A percentile compares a stretch with the other conserved stretches of the same genome.
phyloP scores from a whole-genome alignment of 2,329 filamentous ascomycete genomes.

The Aureobasidium namibiae region DNA sequence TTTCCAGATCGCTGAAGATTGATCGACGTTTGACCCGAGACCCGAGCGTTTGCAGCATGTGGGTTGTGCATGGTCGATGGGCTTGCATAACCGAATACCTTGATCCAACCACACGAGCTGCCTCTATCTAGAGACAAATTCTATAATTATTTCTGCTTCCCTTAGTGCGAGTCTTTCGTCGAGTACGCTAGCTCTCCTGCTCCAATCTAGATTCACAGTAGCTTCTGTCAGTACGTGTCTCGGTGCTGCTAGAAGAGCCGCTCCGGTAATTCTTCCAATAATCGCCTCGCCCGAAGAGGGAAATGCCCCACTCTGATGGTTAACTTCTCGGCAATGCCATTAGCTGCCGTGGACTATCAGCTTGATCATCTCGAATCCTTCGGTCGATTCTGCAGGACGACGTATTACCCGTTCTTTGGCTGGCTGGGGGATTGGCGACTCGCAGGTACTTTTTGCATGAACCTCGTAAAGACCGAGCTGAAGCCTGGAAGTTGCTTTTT shows the following conservation, averaged over 20 bases:
- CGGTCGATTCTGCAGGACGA: neutral
- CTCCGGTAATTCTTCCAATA: neutral
- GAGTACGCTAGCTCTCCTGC: too few relatives aligned
- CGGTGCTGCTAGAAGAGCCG: neutral
- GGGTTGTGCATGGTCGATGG: neutral
- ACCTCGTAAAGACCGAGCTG: neutral
- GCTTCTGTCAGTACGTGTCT: neutral
- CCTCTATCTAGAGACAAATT: neutral
- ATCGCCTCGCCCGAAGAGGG: neutral
- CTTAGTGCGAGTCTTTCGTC: neutral
- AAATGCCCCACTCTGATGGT: neutral
- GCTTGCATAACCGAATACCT: neutral
- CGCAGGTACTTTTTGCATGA: neutral
- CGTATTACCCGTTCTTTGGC: neutral
- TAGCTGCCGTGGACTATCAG: conserved; percentile 7
- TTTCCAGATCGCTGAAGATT: neutral
- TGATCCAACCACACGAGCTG: neutral
- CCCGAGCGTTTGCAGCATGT: conserved; percentile 1
- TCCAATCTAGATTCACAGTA: neutral
- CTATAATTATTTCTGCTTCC: neutral
- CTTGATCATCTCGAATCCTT: neutral
- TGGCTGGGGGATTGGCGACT: neutral
- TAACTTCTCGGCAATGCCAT: neutral
- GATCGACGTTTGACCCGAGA: neutral
- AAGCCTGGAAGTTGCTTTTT: neutral